These are phyloP conservation scores for Neonectria faginata DNA, from an alignment of 2,329 filamentous ascomycete species.

Conservation along the genomic window DNA sequence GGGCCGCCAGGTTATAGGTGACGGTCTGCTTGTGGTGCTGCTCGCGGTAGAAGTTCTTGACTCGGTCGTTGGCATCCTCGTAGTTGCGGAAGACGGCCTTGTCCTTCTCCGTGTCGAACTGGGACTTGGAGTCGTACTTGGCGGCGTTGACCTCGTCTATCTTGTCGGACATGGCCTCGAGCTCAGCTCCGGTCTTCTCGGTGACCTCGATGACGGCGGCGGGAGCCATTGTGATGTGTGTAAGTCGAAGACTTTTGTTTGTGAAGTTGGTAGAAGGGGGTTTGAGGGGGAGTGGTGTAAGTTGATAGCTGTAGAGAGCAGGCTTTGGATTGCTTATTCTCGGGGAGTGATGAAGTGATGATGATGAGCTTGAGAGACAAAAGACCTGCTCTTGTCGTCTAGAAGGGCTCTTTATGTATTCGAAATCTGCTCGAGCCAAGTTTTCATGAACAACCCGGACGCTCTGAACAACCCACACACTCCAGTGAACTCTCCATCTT, in stretches of 20 bases:
- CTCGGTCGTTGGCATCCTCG: constrained; percentile 82
- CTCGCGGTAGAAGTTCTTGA: constrained; percentile 87
- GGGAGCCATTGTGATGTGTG: constrained; percentile 44
- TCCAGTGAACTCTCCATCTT: constrained; percentile 29
- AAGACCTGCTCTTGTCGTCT: constrained; percentile 13
- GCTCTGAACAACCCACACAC: constrained; percentile 27
- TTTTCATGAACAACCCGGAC: constrained; percentile 29
- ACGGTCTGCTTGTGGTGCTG: constrained; percentile 80
- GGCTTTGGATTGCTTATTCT: constrained; percentile 3
- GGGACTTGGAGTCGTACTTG: constrained; percentile 64
- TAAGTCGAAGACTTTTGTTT: constrained; percentile 26
- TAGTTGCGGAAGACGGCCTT: constrained; percentile 86
- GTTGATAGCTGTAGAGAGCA: constrained; percentile 7
- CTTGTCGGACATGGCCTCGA: constrained; percentile 63
- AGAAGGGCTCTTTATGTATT: constrained; percentile 26
- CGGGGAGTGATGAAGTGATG: constrained; percentile 26
- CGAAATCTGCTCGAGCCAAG: constrained; percentile 10
- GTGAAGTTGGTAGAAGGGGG: constrained; percentile 8
- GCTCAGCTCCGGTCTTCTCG: constrained; percentile 43
- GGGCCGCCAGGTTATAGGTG: constrained; percentile 85
- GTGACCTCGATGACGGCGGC: constrained; percentile 41
- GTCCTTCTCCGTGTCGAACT: constrained; percentile 81
- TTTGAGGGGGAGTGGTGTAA: not conserved
- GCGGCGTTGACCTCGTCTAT: constrained; percentile 66
- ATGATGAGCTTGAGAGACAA: constrained; percentile 32